Evolutionary conservation across 257 asterid species (phyloP).

Genomic region (Penstemon barbatus): DNA sequence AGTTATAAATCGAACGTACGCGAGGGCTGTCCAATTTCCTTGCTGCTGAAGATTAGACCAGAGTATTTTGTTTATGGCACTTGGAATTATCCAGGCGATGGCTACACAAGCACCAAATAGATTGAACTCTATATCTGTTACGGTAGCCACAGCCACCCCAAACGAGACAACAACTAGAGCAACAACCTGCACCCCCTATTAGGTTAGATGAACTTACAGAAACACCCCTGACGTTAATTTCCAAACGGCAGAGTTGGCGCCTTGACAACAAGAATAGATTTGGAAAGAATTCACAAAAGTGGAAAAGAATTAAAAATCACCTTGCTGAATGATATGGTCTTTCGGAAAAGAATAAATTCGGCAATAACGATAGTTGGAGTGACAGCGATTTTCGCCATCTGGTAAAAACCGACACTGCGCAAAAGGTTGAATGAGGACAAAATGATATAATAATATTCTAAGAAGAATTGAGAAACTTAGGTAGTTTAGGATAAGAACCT

Average conservation of each 20-base stretch:
- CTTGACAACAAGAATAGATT: no score
- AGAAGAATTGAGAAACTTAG: neutral
- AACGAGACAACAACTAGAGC: slow-evolving; percentile 68
- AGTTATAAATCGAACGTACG: slow-evolving; percentile 44
- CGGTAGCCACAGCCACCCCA: slow-evolving; percentile 89
- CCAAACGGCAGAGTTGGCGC: no score
- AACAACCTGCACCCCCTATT: slow-evolving; percentile 47
- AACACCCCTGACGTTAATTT: no score
- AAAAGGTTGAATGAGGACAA: slow-evolving; percentile 36
- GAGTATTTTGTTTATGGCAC: slow-evolving; percentile 74
- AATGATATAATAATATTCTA: slow-evolving; percentile 7
- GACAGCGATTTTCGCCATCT: slow-evolving; percentile 94
- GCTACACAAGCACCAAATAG: slow-evolving; percentile 77
- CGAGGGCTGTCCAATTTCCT: slow-evolving; percentile 88
- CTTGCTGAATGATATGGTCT: slow-evolving; percentile 55
- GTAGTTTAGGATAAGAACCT: slow-evolving; percentile 42
- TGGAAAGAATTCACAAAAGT: no score
- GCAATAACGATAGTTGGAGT: slow-evolving; percentile 85
- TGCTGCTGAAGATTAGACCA: slow-evolving; percentile 90
- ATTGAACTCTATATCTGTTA: slow-evolving; percentile 81
- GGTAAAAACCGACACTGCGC: slow-evolving; percentile 89
- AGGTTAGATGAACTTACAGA: neutral
- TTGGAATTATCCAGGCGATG: slow-evolving; percentile 76
- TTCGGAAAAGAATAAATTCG: slow-evolving; percentile 64
- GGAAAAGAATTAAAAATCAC: slow-evolving; percentile 24